A percentile compares a stretch with the other conserved stretches of the same genome.
phyloP scores from a whole-genome alignment of 2,329 filamentous ascomycete genomes.

The Colletotrichum orbiculare region DNA sequence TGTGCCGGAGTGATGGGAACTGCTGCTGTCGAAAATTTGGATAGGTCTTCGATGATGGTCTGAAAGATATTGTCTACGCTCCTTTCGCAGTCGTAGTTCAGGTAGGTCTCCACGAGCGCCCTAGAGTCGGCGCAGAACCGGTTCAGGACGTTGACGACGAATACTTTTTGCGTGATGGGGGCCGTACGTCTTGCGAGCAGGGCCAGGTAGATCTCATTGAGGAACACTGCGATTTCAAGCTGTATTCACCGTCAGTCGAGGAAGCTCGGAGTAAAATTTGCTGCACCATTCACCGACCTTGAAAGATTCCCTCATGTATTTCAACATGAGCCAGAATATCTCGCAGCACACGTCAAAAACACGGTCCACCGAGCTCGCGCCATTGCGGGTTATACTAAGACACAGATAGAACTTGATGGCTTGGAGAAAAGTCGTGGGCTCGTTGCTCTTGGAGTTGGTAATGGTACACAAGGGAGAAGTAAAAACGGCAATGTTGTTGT shows the following conservation, averaged over 20 bases:
- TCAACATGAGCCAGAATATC: slow-evolving; percentile 98
- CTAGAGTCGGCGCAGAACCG: slow-evolving; percentile 87
- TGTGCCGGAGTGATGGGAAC: slow-evolving; percentile 80
- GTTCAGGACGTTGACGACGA: slow-evolving; percentile 87
- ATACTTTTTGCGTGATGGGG: slow-evolving; percentile 89
- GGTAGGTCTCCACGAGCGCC: slow-evolving; percentile 91
- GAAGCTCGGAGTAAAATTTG: not conserved
- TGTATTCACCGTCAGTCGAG: slow-evolving; percentile 51
- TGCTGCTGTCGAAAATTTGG: slow-evolving; percentile 83
- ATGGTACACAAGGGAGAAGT: slow-evolving; percentile 93
- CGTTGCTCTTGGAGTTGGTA: slow-evolving; percentile 87
- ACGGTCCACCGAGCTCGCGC: slow-evolving; percentile 88
- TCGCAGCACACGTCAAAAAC: slow-evolving; percentile 97
- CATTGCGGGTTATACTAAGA: slow-evolving; percentile 93
- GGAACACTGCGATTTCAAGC: slow-evolving; percentile 97
- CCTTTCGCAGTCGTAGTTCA: slow-evolving; percentile 98
- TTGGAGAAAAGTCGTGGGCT: slow-evolving; percentile 90
- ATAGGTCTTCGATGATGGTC: slow-evolving; percentile 91
- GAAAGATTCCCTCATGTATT: slow-evolving; percentile 90
- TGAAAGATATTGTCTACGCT: slow-evolving; percentile 98
- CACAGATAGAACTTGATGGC: slow-evolving; percentile 98
- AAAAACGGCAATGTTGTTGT: slow-evolving; percentile 93
- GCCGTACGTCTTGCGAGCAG: slow-evolving; percentile 90
- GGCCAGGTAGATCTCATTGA: slow-evolving; percentile 96
- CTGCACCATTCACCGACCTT: slow-evolving; percentile 68